Base-by-base conservation (phyloP, 345 rosid species). In the Lepidium aucheri region DNA sequence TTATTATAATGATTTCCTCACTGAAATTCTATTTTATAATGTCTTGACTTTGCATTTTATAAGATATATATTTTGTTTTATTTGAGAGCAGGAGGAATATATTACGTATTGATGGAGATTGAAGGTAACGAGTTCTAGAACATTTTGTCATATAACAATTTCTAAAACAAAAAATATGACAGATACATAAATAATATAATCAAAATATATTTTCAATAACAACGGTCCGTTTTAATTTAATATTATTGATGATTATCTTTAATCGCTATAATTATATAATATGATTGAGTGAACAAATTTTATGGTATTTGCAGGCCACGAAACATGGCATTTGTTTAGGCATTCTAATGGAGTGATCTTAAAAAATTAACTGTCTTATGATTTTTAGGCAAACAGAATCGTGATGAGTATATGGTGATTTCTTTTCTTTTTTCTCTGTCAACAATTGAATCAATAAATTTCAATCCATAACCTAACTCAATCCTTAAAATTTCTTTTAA, bases 71-170 rank as follows among this genome's bases (percentile, higher is more conserved):
- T n/a, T n/a, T 40, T 50, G 50, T 68, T 59, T 50, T 32, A 53
- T 52, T 11, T 38, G 52, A 68, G 35, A 40, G 30, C 67, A 60
- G 32, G 46, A 35, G 1, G 53, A 60, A 61, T 61, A 43, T 52
- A 53, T 61, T 61, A 53, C 63, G 74, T 43, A 43, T 2, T 26
- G 62, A 61, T n/a, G 33, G 56, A 22, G 56, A 62, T 53, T 8
- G 33, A 22, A 52, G 40, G 55, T 43, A 15, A 53, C 52, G 9
- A 43, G 43, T 44, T 43, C 56, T 62, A 61, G 39, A 33, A 34
- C 26, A 2, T 1, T 53, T 53, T 24, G 56, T 53, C 68, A 24
- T 24, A 24, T 4, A 24, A 24, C 26, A 24, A 1, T 24, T 24
- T 24, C 0, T 24, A 1, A 24, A 24, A 24, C 26, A 24, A 24